Conservation (phyloP, 768 basidiomycete species). For the Collybia mongolica region DNA sequence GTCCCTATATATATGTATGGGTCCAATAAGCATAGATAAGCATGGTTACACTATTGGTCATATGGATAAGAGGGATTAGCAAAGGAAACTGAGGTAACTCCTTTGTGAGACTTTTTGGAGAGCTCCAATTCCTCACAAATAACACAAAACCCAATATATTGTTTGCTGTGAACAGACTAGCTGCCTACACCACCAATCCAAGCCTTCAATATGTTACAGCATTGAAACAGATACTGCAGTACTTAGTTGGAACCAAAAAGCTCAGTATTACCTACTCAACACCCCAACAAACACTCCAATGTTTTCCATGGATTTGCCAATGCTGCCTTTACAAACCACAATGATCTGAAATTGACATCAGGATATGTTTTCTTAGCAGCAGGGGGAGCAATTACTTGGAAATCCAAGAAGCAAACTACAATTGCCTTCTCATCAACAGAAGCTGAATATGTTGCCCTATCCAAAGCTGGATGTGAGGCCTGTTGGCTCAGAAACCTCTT, state of each 20-base stretch:
- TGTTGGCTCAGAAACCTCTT: background rate
- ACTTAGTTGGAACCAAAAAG: slow-evolving; percentile 3
- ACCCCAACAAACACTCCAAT: background rate
- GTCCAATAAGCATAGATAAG: no score
- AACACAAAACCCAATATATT: background rate
- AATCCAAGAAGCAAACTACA: slow-evolving; percentile 14
- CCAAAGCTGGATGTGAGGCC: background rate
- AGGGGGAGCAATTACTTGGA: slow-evolving; percentile 37
- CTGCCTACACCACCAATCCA: background rate
- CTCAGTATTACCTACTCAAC: background rate
- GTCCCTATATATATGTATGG: no score
- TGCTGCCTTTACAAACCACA: slow-evolving; percentile 1
- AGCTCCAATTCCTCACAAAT: background rate
- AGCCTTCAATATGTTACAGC: background rate
- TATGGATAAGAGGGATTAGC: no score
- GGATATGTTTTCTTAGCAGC: slow-evolving; percentile 29
- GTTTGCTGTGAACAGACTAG: background rate
- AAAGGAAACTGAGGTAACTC: background rate
- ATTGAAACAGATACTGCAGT: background rate
- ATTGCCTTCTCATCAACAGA: slow-evolving; percentile 1
- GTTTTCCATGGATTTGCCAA: background rate
- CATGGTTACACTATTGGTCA: no score
- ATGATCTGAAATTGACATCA: slow-evolving; percentile 12
- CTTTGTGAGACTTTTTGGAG: background rate
- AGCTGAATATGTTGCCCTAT: slow-evolving; percentile 1